Percentiles rank a stretch among this genome's conserved stretches.
Conservation (phyloP, 1,284 basidiomycete species). For the Ceratobasidium sp. region DNA sequence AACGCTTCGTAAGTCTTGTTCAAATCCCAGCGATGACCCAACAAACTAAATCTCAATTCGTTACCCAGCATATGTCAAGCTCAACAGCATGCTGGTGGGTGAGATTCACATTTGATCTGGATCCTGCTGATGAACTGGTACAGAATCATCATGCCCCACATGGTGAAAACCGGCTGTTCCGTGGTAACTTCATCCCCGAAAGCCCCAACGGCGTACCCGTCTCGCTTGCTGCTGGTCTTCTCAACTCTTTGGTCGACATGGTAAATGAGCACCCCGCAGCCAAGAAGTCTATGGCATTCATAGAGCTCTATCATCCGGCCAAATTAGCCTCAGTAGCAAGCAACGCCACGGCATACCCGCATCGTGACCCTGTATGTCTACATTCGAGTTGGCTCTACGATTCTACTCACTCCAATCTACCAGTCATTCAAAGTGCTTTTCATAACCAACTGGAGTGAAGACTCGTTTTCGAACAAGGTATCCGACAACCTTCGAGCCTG, state of each 20-base stretch:
- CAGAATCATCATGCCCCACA: not conserved
- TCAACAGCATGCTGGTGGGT: not conserved
- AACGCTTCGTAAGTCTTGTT: not conserved
- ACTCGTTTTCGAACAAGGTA: conserved; percentile 8
- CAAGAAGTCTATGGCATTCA: conserved; percentile 54
- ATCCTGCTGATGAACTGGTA: not conserved
- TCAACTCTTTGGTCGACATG: conserved; percentile 43
- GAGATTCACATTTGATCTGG: not conserved
- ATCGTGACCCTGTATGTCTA: conserved; percentile 43
- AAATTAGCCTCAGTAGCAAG: conserved; percentile 61
- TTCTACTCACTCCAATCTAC: no score
- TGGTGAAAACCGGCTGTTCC: not conserved
- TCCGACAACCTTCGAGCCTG: not conserved
- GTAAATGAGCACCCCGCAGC: conserved; percentile 25
- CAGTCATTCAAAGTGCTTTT: conserved; percentile 5
- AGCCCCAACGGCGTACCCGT: not conserved
- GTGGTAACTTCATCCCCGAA: not conserved
- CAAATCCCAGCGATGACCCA: not conserved
- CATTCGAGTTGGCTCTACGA: not conserved
- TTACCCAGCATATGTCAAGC: not conserved
- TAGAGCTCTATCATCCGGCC: conserved; percentile 63
- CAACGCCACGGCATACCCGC: conserved; percentile 58
- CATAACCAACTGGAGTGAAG: not conserved
- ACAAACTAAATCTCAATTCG: not conserved
- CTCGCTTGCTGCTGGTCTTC: conserved; percentile 30